phyloP scores from a whole-genome alignment of 345 rosid species.

The Trapa incisa region DNA sequence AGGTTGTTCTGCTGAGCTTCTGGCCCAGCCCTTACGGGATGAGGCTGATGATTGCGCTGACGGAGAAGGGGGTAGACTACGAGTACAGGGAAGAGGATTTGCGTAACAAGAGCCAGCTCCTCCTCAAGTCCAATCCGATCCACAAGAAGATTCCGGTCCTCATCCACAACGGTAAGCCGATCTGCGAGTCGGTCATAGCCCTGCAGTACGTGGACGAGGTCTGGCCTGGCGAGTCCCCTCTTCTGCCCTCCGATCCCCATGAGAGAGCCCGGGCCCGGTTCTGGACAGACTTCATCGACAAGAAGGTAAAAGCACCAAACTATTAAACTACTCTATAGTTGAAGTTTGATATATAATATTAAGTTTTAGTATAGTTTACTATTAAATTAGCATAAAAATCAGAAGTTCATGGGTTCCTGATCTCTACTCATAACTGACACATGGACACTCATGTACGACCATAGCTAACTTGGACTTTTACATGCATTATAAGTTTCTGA shows the following conservation, averaged over 20 bases:
- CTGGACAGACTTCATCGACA: conserved; percentile 17
- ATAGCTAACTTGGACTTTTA: too few relatives aligned
- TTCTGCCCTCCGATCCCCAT: conserved; percentile 16
- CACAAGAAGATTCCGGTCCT: conserved; percentile 10
- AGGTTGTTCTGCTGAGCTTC: conserved; percentile 12
- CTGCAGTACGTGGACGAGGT: conserved; percentile 16
- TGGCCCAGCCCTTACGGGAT: conserved; percentile 4
- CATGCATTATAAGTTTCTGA: too few relatives aligned
- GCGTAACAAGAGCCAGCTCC: conserved; percentile 14
- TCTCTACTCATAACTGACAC: too few relatives aligned
- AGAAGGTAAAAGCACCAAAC: conserved; percentile 5
- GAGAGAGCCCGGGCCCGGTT: conserved; percentile 17
- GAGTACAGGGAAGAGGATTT: conserved; percentile 13
- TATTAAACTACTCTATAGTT: too few relatives aligned
- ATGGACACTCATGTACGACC: too few relatives aligned
- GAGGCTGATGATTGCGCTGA: conserved; percentile 17
- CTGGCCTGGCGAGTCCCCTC: conserved; percentile 11
- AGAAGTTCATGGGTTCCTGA: too few relatives aligned
- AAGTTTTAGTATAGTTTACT: too few relatives aligned
- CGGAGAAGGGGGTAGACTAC: conserved; percentile 15
- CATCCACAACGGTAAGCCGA: conserved; percentile 6
- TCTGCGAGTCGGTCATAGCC: conserved; percentile 14
- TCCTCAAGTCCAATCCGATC: conserved; percentile 16
- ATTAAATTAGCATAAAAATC: too few relatives aligned
- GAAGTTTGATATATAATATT: too few relatives aligned